phyloP scores from a whole-genome alignment of 345 rosid genomes.

The Stellera chamaejasme region DNA sequence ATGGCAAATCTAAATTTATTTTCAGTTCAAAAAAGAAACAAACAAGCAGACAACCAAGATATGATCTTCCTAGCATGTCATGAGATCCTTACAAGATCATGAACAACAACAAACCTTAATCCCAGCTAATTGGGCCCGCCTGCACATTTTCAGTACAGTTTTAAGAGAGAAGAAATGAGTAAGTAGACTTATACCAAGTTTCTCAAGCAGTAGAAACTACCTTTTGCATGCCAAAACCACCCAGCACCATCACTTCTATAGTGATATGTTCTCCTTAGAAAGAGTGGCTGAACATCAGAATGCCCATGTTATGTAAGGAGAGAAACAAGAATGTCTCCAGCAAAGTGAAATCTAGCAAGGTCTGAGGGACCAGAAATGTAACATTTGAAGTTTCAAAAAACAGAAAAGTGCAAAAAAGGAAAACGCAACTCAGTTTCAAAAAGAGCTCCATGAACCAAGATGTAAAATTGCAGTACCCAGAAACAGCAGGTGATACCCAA shows the following conservation, averaged over 20 bases:
- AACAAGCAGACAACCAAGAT: not conserved
- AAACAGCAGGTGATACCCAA: no score
- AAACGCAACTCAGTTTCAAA: no score
- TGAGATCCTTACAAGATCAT: no score
- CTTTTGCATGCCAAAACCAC: constrained; percentile 33
- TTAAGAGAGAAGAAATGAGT: not conserved
- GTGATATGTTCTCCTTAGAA: constrained; percentile 20
- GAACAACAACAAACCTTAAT: no score
- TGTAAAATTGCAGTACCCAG: no score
- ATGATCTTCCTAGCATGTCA: no score
- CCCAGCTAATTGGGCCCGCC: no score
- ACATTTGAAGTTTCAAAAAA: not conserved
- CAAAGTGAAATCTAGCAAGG: not conserved
- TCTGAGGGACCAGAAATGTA: not conserved
- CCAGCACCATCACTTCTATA: constrained; percentile 24
- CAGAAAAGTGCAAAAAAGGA: not conserved
- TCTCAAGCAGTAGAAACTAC: constrained; percentile 23
- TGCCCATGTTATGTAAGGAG: not conserved
- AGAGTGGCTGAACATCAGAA: constrained; percentile 31
- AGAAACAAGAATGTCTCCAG: no score
- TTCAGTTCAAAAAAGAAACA: not conserved
- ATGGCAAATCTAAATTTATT: not conserved
- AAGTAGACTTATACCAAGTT: no score
- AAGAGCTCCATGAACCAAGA: no score
- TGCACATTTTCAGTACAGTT: not conserved